Evolutionary conservation across 306 rosid species (phyloP).

Genomic region (Arachis stenosperma): DNA sequence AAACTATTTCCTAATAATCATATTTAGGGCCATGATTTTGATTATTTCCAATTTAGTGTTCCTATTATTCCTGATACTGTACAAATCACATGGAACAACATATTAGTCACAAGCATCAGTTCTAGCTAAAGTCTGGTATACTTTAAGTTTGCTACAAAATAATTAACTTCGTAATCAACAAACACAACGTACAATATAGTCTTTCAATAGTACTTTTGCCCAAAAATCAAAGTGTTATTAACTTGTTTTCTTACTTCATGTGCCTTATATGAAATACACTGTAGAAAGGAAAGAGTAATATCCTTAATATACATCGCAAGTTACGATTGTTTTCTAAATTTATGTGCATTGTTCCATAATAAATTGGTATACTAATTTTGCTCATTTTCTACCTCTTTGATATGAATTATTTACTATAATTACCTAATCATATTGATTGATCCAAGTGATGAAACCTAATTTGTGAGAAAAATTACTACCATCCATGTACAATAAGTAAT

Average conservation of each 20-base stretch:
- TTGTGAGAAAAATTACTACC: background rate
- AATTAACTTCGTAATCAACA: no score
- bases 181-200: no score
- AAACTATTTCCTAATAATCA: background rate
- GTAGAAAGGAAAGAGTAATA: no score
- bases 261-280: no score
- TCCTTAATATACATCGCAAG: background rate
- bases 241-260: no score
- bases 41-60: background rate
- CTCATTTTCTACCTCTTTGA: background rate
- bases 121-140: background rate
- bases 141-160: no score
- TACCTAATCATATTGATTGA: conserved; percentile 3
- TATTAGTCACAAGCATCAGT: background rate
- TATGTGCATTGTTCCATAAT: background rate
- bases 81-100: background rate
- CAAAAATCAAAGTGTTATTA: no score
- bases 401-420: conserved; percentile 3
- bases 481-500: background rate
- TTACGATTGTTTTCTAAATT: conserved; percentile 12
- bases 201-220: no score
- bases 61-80: background rate
- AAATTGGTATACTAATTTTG: conserved; percentile 1
- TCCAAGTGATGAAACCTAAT: background rate
- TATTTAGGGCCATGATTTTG: background rate